Conservation (phyloP, 2,329 filamentous ascomycete species). For the Pochonia chlamydosporia region DNA sequence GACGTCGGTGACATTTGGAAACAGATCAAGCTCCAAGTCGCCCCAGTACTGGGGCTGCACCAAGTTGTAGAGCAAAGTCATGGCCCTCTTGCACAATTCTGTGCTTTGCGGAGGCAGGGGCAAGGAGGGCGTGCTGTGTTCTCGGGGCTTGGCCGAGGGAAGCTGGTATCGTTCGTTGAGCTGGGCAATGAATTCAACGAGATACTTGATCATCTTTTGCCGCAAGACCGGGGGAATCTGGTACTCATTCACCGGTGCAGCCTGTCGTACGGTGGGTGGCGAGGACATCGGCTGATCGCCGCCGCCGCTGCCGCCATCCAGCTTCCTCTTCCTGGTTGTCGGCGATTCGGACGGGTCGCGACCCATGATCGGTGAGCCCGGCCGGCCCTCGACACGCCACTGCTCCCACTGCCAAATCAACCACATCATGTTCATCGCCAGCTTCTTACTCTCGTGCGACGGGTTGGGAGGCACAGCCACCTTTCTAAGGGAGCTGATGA, state of each 20-base stretch:
- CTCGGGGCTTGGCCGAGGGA: slow-evolving; percentile 62
- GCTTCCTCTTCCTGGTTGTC: slow-evolving; percentile 65
- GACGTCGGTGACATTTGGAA: slow-evolving; percentile 82
- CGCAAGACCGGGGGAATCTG: slow-evolving; percentile 62
- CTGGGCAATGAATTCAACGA: slow-evolving; percentile 91
- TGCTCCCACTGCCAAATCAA: slow-evolving; percentile 93
- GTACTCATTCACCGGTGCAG: slow-evolving; percentile 50
- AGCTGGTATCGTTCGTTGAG: slow-evolving; percentile 80
- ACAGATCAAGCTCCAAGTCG: slow-evolving; percentile 85
- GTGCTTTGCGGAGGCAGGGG: slow-evolving; percentile 51
- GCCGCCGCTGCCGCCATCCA: too few species aligned
- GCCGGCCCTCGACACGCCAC: slow-evolving; percentile 62
- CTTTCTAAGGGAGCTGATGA: slow-evolving; percentile 84
- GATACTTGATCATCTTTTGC: slow-evolving; percentile 83
- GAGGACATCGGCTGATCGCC: slow-evolving; percentile 47
- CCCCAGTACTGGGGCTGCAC: slow-evolving; percentile 86
- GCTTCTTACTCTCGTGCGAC: slow-evolving; percentile 85
- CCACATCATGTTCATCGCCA: slow-evolving; percentile 85
- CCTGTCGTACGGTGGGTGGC: slow-evolving; percentile 41
- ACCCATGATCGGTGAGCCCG: slow-evolving; percentile 16
- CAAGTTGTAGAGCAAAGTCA: slow-evolving; percentile 76
- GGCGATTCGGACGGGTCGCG: slow-evolving; percentile 60
- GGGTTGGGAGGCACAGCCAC: slow-evolving; percentile 78
- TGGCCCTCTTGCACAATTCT: slow-evolving; percentile 81
- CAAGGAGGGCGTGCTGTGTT: slow-evolving; percentile 37